phyloP scores from a whole-genome alignment of 768 basidiomycete species.

The Pleurotus eryngii region DNA sequence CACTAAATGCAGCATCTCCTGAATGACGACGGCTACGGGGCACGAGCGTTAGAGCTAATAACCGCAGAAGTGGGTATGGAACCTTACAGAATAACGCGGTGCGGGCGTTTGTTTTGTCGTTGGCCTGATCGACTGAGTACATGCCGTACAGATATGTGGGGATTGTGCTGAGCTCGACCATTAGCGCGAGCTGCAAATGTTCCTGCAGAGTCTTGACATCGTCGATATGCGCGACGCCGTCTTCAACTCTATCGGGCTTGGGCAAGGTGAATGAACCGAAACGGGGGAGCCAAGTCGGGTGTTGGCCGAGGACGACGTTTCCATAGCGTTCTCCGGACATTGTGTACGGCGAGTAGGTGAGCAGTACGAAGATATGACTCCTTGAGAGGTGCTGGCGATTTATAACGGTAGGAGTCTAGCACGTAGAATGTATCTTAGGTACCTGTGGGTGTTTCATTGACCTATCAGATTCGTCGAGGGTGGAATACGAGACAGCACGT shows the following conservation, averaged over 20 bases:
- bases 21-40: conserved; percentile 17
- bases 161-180: conserved; percentile 23
- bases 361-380: no score
- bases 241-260: not conserved
- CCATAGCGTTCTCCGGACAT: conserved; percentile 2
- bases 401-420: no score
- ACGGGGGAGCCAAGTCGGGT: conserved; percentile 2
- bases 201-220: not conserved
- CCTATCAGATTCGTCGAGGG: no score
- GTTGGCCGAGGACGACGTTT: conserved; percentile 1
- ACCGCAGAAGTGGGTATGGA: not conserved
- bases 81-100: conserved; percentile 11
- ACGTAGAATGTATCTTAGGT: no score
- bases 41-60: not conserved
- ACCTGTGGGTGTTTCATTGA: no score
- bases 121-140: conserved; percentile 21
- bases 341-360: not conserved
- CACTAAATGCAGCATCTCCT: conserved; percentile 26
- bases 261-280: conserved; percentile 1
- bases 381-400: no score
- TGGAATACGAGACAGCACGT: no score
- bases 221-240: not conserved
- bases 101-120: conserved; percentile 13
- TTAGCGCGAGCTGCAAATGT: conserved; percentile 19
- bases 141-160: conserved; percentile 22